Percentiles rank a stretch among this genome's conserved stretches.
phyloP scores from a whole-genome alignment of 345 rosid genomes.

The Rhizophora mangle region DNA sequence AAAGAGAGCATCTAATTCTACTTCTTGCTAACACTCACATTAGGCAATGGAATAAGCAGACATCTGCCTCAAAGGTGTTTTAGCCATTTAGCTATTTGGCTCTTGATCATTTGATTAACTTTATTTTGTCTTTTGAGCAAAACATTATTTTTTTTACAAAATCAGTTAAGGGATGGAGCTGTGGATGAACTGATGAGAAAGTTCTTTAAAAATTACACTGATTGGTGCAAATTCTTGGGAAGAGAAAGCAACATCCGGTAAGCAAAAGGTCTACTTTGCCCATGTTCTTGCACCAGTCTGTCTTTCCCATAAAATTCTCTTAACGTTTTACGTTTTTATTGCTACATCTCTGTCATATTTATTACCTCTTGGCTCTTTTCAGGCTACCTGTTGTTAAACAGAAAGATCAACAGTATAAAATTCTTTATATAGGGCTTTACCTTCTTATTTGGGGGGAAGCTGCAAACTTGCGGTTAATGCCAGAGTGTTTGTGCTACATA shows the following conservation, averaged over 20 bases:
- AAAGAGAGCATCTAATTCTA: slow-evolving; percentile 88
- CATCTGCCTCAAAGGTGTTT: slow-evolving; percentile 51
- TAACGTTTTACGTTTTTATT: background rate
- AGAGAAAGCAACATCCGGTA: slow-evolving; percentile 77
- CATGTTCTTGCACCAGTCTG: background rate
- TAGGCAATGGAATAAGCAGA: slow-evolving; percentile 56
- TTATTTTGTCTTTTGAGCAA: slow-evolving; percentile 14
- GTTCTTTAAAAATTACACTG: slow-evolving; percentile 80
- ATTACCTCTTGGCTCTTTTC: slow-evolving; percentile 26
- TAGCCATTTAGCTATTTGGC: slow-evolving; percentile 14
- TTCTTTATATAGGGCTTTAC: slow-evolving; percentile 80
- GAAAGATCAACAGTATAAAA: slow-evolving; percentile 82
- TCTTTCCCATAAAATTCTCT: no score
- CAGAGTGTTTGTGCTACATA: slow-evolving; percentile 88
- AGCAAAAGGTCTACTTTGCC: slow-evolving; percentile 14
- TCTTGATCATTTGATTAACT: slow-evolving; percentile 9
- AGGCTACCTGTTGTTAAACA: slow-evolving; percentile 74
- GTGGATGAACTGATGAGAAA: slow-evolving; percentile 79
- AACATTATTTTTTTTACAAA: slow-evolving; percentile 19
- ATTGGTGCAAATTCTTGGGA: slow-evolving; percentile 84
- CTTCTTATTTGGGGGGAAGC: slow-evolving; percentile 99
- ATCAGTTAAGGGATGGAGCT: slow-evolving; percentile 68
- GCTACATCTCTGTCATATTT: background rate
- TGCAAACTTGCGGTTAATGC: slow-evolving; percentile 89
- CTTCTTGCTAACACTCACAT: slow-evolving; percentile 68